phyloP scores from a whole-genome alignment of 371 early-diverging fungal genomes.

The Amoeboradix gromovi region DNA sequence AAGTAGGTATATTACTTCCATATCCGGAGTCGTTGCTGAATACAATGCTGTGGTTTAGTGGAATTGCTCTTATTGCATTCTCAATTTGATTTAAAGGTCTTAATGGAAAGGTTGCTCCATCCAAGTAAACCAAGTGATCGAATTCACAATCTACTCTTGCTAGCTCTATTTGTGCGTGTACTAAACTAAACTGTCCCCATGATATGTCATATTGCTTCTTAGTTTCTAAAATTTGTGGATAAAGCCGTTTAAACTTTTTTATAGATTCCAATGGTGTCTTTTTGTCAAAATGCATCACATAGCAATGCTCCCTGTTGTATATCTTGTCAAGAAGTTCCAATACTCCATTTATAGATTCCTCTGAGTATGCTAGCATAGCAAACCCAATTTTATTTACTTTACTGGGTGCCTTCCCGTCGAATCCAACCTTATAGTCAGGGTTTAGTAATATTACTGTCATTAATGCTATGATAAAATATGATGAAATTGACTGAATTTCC shows the following conservation, averaged over 20 bases:
- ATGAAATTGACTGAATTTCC: too few species aligned
- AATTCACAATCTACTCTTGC: neutral
- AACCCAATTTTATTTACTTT: neutral
- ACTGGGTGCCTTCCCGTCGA: too few species aligned
- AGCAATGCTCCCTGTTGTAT: neutral
- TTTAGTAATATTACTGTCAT: too few species aligned
- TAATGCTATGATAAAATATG: too few species aligned
- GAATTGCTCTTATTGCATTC: neutral
- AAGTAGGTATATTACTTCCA: neutral
- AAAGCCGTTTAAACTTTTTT: neutral
- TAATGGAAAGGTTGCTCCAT: neutral
- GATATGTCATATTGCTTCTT: neutral
- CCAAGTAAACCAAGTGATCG: neutral
- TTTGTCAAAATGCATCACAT: neutral
- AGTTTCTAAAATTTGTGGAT: neutral
- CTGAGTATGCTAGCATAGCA: neutral
- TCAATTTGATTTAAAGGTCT: neutral
- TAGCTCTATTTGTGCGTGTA: neutral
- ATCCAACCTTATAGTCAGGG: too few species aligned
- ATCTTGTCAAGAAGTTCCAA: neutral
- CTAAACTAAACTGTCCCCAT: neutral
- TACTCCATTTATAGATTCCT: neutral
- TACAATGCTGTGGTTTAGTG: neutral
- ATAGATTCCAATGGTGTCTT: neutral
- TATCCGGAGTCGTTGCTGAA: neutral